Percentiles rank a stretch among this genome's conserved stretches.
These are phyloP conservation scores for Aspergillus mulundensis DNA, from an alignment of 495 filamentous ascomycete species.

Conservation along the genomic window DNA sequence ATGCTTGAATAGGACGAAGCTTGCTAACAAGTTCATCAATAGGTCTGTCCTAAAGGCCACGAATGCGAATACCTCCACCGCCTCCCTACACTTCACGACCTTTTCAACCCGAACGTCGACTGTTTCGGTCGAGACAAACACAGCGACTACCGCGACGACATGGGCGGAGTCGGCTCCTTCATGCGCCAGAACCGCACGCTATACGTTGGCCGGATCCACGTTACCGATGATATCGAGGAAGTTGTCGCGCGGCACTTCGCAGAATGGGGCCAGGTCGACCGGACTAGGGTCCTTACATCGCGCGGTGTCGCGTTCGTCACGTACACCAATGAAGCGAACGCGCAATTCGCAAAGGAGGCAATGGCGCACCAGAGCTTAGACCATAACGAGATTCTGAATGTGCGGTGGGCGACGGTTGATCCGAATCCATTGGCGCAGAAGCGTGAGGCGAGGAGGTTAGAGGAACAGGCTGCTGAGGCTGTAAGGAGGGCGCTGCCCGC, in stretches of 20 bases:
- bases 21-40: conserved; percentile 2
- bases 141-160: conserved; percentile 86
- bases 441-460: conserved; percentile 80
- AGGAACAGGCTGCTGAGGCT: conserved; percentile 98
- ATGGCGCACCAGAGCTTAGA: conserved; percentile 87
- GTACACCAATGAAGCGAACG: conserved; percentile 78
- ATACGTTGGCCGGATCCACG: conserved; percentile 89
- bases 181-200: conserved; percentile 88
- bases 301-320: conserved; percentile 90
- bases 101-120: conserved; percentile 86
- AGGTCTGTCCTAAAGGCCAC: conserved; percentile 75
- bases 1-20: neutral
- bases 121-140: conserved; percentile 90
- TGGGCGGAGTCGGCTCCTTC: conserved; percentile 92
- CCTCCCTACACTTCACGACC: conserved; percentile 74
- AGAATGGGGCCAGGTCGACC: conserved; percentile 90
- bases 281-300: conserved; percentile 83
- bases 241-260: conserved; percentile 90
- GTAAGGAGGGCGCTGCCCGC: conserved; percentile 86
- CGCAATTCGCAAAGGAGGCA: conserved; percentile 86
- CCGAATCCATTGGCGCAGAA: conserved; percentile 95
- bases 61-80: conserved; percentile 96
- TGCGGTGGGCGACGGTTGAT: conserved; percentile 94
- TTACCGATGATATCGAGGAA: conserved; percentile 97
- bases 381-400: conserved; percentile 88